Percentiles rank a stretch among this genome's conserved stretches.
Conservation (phyloP, 495 filamentous ascomycete genomes). For the Cudoniella acicularis region DNA sequence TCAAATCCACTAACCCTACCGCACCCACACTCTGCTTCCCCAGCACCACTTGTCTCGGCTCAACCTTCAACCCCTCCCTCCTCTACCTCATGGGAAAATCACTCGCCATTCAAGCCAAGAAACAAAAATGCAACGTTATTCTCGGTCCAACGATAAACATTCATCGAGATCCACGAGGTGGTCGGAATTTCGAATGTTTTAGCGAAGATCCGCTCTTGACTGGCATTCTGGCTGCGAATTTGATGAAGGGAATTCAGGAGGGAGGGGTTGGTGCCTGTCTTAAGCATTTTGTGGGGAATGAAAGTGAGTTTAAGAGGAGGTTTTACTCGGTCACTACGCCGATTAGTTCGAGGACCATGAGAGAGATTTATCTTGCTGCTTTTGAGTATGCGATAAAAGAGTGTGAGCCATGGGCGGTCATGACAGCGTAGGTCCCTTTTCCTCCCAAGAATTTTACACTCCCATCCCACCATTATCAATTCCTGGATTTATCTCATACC, state of each 20-base stretch:
- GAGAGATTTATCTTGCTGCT: conserved; percentile 61
- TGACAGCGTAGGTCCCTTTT: conserved; percentile 40
- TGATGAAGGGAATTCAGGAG: conserved; percentile 27
- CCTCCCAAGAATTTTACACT: too few species aligned
- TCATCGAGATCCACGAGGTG: conserved; percentile 29
- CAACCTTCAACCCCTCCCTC: conserved; percentile 4
- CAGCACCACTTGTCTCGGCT: neutral
- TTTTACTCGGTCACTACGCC: conserved; percentile 49
- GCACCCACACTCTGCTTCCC: conserved; percentile 6
- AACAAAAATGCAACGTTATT: neutral
- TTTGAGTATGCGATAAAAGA: conserved; percentile 57
- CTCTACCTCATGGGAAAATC: neutral
- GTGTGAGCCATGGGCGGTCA: conserved; percentile 48
- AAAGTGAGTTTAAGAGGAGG: conserved; percentile 27
- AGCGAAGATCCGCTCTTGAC: conserved; percentile 53
- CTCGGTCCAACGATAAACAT: conserved; percentile 8
- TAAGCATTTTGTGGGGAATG: conserved; percentile 35
- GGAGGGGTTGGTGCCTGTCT: conserved; percentile 27
- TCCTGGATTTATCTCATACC: too few species aligned
- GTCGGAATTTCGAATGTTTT: conserved; percentile 61
- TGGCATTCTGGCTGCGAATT: conserved; percentile 20
- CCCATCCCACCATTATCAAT: too few species aligned
- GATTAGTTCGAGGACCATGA: conserved; percentile 40
- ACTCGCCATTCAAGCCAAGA: conserved; percentile 1
- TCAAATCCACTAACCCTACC: neutral